Base-by-base conservation (phyloP, 306 rosid genomes). In the Cucurbita ficifolia region DNA sequence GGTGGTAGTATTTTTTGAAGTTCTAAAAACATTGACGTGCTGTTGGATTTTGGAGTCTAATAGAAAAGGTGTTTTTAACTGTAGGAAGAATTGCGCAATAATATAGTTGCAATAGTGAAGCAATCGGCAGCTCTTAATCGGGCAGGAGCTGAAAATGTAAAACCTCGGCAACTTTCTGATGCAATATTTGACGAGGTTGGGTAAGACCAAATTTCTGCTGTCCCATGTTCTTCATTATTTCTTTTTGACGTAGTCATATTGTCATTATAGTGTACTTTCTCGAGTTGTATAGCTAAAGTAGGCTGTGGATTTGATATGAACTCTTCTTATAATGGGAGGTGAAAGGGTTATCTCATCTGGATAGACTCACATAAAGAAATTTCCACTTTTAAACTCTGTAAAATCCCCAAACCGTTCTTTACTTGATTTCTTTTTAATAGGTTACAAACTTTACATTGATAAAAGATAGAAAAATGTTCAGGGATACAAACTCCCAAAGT, bases 81-180 rank as follows among this genome's bases (percentile, higher is more conserved):
- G 75, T 83, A 89, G 99, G 96, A 87, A 75, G 84, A 85, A 40
- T 75, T 94, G 81, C 89, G 92, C 43, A 87, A 82, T 51, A 80
- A 76, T 50, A 85, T 94, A 40, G 33, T 76, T 60, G 79, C 88
- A 39, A 72, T 84, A 69, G 92, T 89, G 86, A 88, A 81, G 83
- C 92, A 86, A 40, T 89, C 99, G 0, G 79, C 64, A 4, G 85
- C 86, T 18, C 88, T 94, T 38, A 87, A 84, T 82, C 88, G 90
- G 8, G 77, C 68, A 3, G 97, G 91, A 45, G 84, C 99, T 19
- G 96, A 89, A 80, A 91, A 85, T 82, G 74, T 91, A 86, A 94
- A 91, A 83, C 97, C 97, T 70, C 88, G 97, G 76, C 97, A 94
- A 64, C 86, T 94, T 65, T 94, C 96, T 19, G 95, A 94, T 85